Conservation (phyloP, 176 grass and related monocot species). For the Avena sativa region DNA sequence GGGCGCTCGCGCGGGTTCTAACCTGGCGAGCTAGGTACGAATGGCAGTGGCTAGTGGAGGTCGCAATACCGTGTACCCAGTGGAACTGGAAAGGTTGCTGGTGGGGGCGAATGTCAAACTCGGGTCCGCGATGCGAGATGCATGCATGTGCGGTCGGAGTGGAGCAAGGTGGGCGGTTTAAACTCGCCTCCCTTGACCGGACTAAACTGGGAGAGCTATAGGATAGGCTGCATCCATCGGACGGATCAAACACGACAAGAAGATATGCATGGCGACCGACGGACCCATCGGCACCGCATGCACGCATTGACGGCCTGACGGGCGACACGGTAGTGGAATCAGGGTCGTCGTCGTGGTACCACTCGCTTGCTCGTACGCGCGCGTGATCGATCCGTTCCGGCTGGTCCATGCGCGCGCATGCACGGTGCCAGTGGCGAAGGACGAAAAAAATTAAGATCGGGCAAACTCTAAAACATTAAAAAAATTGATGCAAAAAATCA, state of each 20-base stretch:
- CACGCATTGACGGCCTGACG: slow-evolving; percentile 29
- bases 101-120: slow-evolving; percentile 16
- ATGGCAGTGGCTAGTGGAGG: slow-evolving; percentile 39
- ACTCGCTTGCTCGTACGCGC: not conserved
- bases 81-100: not conserved
- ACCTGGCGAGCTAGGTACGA: slow-evolving; percentile 14
- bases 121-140: not conserved
- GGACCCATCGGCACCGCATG: not conserved
- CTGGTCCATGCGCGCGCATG: slow-evolving; percentile 18
- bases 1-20: not conserved
- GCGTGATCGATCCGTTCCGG: not conserved
- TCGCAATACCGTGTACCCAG: slow-evolving; percentile 39
- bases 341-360: not conserved
- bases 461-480: no score
- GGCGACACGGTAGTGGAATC: not conserved
- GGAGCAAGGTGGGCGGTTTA: not conserved
- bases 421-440: not conserved
- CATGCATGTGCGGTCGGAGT: not conserved
- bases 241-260: slow-evolving; percentile 35
- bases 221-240: not conserved
- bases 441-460: no score
- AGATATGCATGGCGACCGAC: not conserved
- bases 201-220: not conserved
- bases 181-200: not conserved
- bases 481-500: no score